A percentile compares a stretch with the other conserved stretches of the same genome.
phyloP scores from a whole-genome alignment of 495 filamentous ascomycete species.

The Chaetomium fimeti region DNA sequence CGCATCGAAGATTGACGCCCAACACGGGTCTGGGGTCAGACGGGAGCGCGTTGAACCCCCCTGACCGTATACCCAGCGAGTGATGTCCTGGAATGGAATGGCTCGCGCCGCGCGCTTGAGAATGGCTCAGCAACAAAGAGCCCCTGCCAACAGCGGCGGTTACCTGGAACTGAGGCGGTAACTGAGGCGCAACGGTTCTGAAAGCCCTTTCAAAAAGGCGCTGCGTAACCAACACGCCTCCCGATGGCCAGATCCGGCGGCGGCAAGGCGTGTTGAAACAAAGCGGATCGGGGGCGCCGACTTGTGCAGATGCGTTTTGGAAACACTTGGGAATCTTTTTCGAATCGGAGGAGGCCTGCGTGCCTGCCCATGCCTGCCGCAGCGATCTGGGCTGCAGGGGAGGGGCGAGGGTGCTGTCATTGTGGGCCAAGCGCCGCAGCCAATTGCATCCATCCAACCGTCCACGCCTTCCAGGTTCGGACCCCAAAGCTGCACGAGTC shows the following conservation, averaged over 20 bases:
- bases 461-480: no score
- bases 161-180: neutral
- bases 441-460: neutral
- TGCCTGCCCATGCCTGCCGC: no score
- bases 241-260: conserved; percentile 11
- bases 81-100: neutral
- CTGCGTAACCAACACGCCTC: neutral
- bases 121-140: conserved; percentile 5
- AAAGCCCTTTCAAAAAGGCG: neutral
- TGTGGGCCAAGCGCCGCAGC: neutral
- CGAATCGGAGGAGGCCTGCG: neutral
- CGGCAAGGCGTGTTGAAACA: conserved; percentile 8
- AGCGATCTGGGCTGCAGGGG: no score
- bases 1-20: conserved; percentile 1
- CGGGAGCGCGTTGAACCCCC: no score
- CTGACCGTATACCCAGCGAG: no score
- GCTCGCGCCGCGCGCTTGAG: neutral
- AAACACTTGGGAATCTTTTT: neutral
- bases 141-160: neutral
- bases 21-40: neutral
- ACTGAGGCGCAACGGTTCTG: neutral
- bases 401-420: neutral
- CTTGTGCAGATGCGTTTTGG: neutral
- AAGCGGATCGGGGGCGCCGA: neutral
- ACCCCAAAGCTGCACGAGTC: neutral